Evolutionary conservation across 2,329 filamentous ascomycete species (phyloP).

Genomic region (Fusarium paranaense): DNA sequence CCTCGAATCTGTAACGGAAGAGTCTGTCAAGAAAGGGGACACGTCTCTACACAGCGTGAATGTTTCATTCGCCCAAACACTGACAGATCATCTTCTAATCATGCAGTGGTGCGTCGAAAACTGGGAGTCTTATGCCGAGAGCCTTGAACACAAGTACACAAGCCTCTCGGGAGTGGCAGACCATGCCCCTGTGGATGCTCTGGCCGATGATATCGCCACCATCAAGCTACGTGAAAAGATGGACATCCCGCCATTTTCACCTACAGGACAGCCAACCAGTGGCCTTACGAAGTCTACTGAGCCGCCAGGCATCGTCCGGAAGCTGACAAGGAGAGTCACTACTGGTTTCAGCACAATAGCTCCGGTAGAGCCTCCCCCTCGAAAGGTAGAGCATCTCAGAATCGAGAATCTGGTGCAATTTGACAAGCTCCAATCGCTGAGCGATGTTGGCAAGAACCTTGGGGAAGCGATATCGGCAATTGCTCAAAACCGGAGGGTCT

Average conservation of each 20-base stretch:
- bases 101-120: constrained; percentile 12
- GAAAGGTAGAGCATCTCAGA: neutral
- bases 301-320: neutral
- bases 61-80: neutral
- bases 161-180: neutral
- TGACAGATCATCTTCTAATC: constrained; percentile 4
- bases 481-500: neutral
- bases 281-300: neutral
- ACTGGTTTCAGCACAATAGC: neutral
- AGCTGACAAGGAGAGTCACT: neutral
- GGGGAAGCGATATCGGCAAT: neutral
- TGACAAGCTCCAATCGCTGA: neutral
- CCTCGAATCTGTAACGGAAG: neutral
- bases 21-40: neutral
- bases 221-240: neutral
- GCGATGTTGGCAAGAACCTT: neutral
- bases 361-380: neutral
- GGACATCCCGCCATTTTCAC: fast-evolving
- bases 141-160: neutral
- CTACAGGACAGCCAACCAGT: neutral
- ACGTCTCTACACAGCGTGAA: neutral
- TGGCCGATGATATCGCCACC: neutral
- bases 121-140: constrained; percentile 2
- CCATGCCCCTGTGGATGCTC: neutral
- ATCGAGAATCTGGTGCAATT: neutral